Conservation (phyloP, 106 monocot species). For the Dioscorea alata region DNA sequence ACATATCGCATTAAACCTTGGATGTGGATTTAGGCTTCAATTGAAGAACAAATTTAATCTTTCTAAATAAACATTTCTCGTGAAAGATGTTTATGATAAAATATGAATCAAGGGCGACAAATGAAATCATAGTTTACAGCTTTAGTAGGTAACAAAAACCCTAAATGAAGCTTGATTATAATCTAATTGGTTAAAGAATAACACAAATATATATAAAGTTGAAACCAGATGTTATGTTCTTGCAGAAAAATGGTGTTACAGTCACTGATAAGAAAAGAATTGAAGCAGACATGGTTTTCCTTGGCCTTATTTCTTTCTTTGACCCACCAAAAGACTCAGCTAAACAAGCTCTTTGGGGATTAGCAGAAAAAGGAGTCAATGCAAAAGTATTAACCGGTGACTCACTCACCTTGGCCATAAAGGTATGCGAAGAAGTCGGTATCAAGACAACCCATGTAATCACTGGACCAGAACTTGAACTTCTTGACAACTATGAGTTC, state of each 20-base stretch:
- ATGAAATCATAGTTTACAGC: no score
- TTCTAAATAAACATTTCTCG: no score
- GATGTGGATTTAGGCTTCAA: no score
- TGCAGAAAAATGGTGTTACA: constrained; percentile 7
- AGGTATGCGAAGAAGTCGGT: constrained; percentile 36
- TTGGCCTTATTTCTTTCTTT: constrained; percentile 30
- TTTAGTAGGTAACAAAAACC: no score
- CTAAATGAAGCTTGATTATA: no score
- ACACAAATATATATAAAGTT: no score
- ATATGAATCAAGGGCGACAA: no score
- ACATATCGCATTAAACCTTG: no score
- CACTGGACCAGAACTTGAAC: constrained; percentile 36
- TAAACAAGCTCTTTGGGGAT: constrained; percentile 24
- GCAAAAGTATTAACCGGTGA: constrained; percentile 41
- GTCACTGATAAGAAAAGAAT: background rate
- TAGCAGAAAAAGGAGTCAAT: constrained; percentile 18
- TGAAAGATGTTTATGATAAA: no score
- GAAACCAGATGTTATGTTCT: no score
- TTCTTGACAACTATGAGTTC: constrained; percentile 24
- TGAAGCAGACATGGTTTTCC: constrained; percentile 31
- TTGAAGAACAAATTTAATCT: no score
- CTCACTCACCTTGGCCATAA: constrained; percentile 21
- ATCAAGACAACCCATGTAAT: constrained; percentile 24
- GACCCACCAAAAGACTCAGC: constrained; percentile 48
- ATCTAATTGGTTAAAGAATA: no score